phyloP scores from a whole-genome alignment of 2,329 filamentous ascomycete genomes.

The Myriangium duriaei region DNA sequence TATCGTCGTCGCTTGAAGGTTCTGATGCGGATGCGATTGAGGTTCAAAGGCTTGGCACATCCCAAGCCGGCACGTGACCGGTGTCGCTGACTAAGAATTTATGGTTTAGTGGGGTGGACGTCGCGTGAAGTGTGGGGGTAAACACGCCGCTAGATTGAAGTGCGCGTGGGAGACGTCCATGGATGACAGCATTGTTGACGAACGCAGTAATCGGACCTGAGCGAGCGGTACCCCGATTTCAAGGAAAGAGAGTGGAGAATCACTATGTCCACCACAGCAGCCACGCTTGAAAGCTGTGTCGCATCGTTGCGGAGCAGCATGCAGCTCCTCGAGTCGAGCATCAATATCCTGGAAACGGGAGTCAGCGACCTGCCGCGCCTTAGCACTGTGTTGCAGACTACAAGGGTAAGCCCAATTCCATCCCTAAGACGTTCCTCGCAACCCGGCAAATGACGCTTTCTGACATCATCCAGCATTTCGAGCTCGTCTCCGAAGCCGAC shows the following conservation, averaged over 20 bases:
- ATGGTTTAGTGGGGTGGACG: too few relatives aligned
- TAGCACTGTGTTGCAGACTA: conserved; percentile 50
- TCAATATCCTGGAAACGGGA: conserved; percentile 48
- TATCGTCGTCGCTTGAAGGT: not conserved
- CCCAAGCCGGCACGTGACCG: too few relatives aligned
- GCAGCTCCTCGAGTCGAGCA: conserved; percentile 49
- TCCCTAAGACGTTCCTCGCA: not conserved
- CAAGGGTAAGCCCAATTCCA: conserved; percentile 35
- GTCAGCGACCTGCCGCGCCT: conserved; percentile 53
- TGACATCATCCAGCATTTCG: conserved; percentile 59
- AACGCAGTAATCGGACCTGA: too few relatives aligned
- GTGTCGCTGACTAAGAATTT: too few relatives aligned
- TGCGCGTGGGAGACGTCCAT: too few relatives aligned
- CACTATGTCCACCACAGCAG: conserved; percentile 10
- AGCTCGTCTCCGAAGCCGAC: conserved; percentile 75
- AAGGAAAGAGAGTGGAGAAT: too few relatives aligned
- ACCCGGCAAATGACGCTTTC: not conserved
- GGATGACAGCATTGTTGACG: too few relatives aligned
- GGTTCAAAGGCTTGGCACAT: too few relatives aligned
- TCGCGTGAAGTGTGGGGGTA: too few relatives aligned
- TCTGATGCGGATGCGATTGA: too few relatives aligned
- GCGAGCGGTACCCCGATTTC: too few relatives aligned
- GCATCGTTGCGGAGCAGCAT: conserved; percentile 48
- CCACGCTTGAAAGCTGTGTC: conserved; percentile 47
- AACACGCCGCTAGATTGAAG: too few relatives aligned